These are phyloP conservation scores for Blastocladiella emersonii DNA, from an alignment of 371 early-diverging fungal species.

Conservation along the genomic window DNA sequence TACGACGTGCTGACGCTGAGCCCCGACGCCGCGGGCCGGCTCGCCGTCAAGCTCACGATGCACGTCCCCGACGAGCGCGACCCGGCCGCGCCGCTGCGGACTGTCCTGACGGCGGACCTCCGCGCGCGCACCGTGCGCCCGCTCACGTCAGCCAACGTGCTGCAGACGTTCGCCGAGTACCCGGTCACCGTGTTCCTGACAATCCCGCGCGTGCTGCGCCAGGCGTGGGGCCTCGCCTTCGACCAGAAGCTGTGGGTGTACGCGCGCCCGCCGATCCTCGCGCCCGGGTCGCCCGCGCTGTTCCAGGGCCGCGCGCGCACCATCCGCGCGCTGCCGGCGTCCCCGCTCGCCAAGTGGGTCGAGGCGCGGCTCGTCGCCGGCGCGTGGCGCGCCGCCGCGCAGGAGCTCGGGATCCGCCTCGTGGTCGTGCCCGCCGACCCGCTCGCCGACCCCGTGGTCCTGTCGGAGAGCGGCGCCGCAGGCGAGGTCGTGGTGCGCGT, in stretches of 20 bases:
- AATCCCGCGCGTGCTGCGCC: slow-evolving; percentile 32
- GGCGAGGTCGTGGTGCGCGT: neutral
- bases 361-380: neutral
- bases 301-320: neutral
- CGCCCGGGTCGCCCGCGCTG: neutral
- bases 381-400: neutral
- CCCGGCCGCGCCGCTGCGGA: slow-evolving; percentile 11
- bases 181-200: slow-evolving; percentile 33
- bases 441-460: neutral
- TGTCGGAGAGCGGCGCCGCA: no score
- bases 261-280: slow-evolving; percentile 25
- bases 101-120: slow-evolving; percentile 10
- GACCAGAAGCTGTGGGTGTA: slow-evolving; percentile 23
- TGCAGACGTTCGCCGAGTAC: slow-evolving; percentile 14
- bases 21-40: slow-evolving; percentile 8
- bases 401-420: neutral
- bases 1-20: slow-evolving; percentile 21
- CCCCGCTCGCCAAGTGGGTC: neutral
- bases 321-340: neutral
- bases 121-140: neutral
- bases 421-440: neutral
- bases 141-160: slow-evolving; percentile 11
- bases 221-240: slow-evolving; percentile 31
- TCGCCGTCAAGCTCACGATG: slow-evolving; percentile 4
- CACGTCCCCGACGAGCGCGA: neutral